These are phyloP conservation scores for Gonium pectorale DNA, from an alignment of 139 green algal genomes.

Conservation along the genomic window DNA sequence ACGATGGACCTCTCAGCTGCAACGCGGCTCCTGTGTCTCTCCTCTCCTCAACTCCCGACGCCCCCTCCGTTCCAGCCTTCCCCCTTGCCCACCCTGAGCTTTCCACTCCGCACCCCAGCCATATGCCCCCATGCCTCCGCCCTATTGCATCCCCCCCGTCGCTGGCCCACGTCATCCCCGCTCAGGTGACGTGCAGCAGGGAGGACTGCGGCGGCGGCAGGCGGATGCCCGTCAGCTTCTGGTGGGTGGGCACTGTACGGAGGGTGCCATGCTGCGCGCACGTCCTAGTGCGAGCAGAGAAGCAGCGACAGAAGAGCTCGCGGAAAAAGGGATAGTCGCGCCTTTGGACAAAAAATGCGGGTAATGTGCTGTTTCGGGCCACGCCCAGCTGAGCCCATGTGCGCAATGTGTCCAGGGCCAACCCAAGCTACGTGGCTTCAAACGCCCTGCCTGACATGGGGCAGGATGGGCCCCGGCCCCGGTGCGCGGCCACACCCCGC, in stretches of 20 bases:
- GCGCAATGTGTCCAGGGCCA: too few relatives aligned
- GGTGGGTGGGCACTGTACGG: slow-evolving; percentile 50
- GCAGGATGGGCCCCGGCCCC: too few relatives aligned
- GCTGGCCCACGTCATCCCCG: too few relatives aligned
- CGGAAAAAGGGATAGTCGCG: too few relatives aligned
- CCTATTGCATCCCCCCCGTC: neutral
- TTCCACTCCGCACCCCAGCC: too few relatives aligned
- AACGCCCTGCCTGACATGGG: neutral
- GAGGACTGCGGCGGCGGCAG: slow-evolving; percentile 67
- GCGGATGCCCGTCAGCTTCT: slow-evolving; percentile 78
- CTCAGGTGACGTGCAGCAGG: slow-evolving; percentile 76
- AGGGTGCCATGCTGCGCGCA: neutral
- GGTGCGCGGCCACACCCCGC: too few relatives aligned
- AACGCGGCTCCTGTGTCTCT: neutral
- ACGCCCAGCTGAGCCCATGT: too few relatives aligned
- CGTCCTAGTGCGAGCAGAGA: neutral
- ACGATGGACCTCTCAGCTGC: neutral
- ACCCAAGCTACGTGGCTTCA: neutral
- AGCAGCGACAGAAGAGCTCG: neutral
- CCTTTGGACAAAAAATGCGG: too few relatives aligned
- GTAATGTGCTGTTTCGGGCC: too few relatives aligned
- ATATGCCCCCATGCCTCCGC: neutral
- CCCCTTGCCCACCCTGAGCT: neutral
- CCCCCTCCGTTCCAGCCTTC: neutral
- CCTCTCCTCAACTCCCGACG: neutral